A percentile compares a stretch with the other conserved stretches of the same genome.
phyloP scores from a whole-genome alignment of 129 eudicot genomes.

The Rutidosis leptorrhynchoides region DNA sequence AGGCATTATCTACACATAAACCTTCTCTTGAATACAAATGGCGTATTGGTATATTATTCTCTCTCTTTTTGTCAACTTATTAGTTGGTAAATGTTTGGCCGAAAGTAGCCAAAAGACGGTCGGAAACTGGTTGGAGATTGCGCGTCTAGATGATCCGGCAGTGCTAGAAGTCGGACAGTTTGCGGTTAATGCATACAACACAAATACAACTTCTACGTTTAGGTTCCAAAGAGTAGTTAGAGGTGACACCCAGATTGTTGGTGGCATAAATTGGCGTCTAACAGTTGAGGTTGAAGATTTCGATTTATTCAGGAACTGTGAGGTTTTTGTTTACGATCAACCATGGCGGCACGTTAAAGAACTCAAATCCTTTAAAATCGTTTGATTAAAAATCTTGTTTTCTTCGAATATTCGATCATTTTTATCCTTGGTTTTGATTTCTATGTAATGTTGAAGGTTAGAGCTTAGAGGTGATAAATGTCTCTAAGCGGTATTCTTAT shows the following conservation, averaged over 20 bases:
- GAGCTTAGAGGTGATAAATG: no score
- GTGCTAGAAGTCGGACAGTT: slow-evolving; percentile 23
- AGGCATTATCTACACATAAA: background rate
- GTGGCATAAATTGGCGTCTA: slow-evolving; percentile 33
- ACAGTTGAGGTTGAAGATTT: slow-evolving; percentile 23
- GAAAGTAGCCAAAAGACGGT: slow-evolving; percentile 26
- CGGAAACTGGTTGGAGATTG: slow-evolving; percentile 29
- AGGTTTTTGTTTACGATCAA: slow-evolving; percentile 20
- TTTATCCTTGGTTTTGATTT: no score
- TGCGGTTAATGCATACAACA: slow-evolving; percentile 30
- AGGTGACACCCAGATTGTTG: slow-evolving; percentile 25
- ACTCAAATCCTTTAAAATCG: slow-evolving; percentile 12
- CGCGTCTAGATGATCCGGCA: slow-evolving; percentile 18
- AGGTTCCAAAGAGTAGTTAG: slow-evolving; percentile 16
- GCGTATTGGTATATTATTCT: background rate
- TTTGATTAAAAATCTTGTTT: background rate
- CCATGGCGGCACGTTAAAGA: slow-evolving; percentile 20
- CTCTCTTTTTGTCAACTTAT: background rate
- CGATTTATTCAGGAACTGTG: background rate
- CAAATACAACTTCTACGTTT: slow-evolving; percentile 14
- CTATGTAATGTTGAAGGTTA: background rate
- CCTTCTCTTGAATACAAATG: slow-evolving; percentile 9
- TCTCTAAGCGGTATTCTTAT: no score
- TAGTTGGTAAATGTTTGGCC: slow-evolving; percentile 15
- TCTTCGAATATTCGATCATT: background rate